phyloP scores from a whole-genome alignment of 495 filamentous ascomycete genomes.

The Cenococcum geophilum region DNA sequence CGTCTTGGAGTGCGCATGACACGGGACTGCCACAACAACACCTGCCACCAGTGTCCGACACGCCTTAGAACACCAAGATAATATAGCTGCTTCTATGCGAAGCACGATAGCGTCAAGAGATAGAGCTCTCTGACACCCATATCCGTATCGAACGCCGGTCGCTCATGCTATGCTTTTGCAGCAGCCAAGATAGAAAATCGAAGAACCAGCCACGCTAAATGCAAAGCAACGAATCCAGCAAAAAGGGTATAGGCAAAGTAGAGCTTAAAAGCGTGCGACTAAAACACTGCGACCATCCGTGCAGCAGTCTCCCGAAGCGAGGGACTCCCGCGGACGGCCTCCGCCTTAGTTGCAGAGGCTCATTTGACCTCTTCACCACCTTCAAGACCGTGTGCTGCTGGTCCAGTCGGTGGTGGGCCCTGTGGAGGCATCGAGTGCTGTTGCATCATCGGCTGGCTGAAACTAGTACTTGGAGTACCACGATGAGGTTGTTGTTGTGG shows the following conservation, averaged over 20 bases:
- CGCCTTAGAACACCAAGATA: background rate
- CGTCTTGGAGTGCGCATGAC: background rate
- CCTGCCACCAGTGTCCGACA: background rate
- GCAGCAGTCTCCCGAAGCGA: background rate
- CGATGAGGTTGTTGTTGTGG: slow-evolving; percentile 27
- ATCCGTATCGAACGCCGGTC: slow-evolving; percentile 25
- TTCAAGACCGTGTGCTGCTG: slow-evolving; percentile 27
- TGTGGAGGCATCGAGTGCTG: slow-evolving; percentile 29
- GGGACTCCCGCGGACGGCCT: background rate
- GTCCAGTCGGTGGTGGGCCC: slow-evolving; percentile 24
- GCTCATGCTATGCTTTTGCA: slow-evolving; percentile 28
- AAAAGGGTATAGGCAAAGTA: slow-evolving; percentile 9
- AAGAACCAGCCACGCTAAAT: slow-evolving; percentile 28
- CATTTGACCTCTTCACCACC: slow-evolving; percentile 31
- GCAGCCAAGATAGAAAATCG: slow-evolving; percentile 15
- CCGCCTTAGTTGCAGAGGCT: slow-evolving; percentile 5
- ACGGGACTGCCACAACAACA: background rate
- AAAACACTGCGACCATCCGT: slow-evolving; percentile 7
- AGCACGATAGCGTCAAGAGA: slow-evolving; percentile 2
- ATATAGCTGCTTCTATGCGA: background rate
- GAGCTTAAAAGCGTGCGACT: slow-evolving; percentile 6
- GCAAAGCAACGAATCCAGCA: slow-evolving; percentile 24
- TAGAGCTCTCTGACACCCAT: slow-evolving; percentile 4
- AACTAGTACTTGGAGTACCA: slow-evolving; percentile 29
- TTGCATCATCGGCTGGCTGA: slow-evolving; percentile 32